Base-by-base conservation (phyloP, 441 rosid genomes). In the Geranium incanum region DNA sequence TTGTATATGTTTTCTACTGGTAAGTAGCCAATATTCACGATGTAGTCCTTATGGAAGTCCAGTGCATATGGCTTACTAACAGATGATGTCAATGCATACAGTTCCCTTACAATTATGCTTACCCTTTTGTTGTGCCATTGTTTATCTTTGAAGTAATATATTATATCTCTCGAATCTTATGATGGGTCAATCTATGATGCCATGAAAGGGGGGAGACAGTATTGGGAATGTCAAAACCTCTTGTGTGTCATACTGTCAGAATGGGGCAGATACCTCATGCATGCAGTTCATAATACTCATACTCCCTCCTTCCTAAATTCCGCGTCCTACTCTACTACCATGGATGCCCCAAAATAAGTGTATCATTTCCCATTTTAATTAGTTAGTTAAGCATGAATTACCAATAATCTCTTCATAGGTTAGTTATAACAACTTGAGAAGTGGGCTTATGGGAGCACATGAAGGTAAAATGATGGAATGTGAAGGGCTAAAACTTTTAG, bases 391-490 rank as follows among this genome's bases (percentile, higher is more conserved):
- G 55, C 55, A 45, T 45, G 55, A 1, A 45, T 45, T 45, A 45
- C 55, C 50, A 43, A 6, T 43, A 43, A 43, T 43, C 50, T 11
- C 50, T 43, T 11, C 50, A 43, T 7, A 45, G 55, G 55, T 45
- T 45, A 12, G 15, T 45, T 11, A 45, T 45, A 45, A 45, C 55
- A 45, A 45, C n/a, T 45, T 45, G 55, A 45, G 55, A 12, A 45
- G 55, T 45, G n/a, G 55, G 55, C 55, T 9, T 45, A 45, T 45
- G 55, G 55, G 55, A 45, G 55, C 55, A 45, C 55, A 45, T 45
- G 55, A 45, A n/a, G 55, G 55, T 45, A 45, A 45, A 45, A 45
- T 45, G 55, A 3, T 45, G 55, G 15, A 45, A 45, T 9, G 55
- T 45, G 4, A 45, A 9, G 13, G 2, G 13, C 55, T 12, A 45